A percentile compares a stretch with the other conserved stretches of the same genome.
Conservation (phyloP, 345 rosid genomes). For the Erodium maritimum region DNA sequence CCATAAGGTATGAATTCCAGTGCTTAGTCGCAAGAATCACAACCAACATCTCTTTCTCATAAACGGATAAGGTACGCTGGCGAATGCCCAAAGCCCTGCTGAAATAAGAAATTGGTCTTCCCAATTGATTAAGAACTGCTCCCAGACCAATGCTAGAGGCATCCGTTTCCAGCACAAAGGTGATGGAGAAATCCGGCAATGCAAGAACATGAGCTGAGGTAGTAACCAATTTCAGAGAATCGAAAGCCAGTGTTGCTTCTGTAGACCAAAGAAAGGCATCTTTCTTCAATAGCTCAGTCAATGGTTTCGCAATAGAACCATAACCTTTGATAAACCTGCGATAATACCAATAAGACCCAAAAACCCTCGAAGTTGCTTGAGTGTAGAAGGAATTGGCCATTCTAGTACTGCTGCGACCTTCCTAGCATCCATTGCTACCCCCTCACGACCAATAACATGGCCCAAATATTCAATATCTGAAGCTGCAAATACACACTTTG, state of each 20-base stretch:
- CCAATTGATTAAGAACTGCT: neutral
- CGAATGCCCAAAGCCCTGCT: neutral
- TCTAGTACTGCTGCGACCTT: neutral
- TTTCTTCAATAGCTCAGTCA: too few species aligned
- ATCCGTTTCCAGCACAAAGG: too few species aligned
- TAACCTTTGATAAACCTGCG: too few species aligned
- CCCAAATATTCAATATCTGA: too few species aligned
- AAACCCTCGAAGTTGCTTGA: neutral
- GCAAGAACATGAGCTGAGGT: neutral
- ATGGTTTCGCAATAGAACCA: too few species aligned
- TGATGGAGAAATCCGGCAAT: neutral
- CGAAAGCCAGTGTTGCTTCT: neutral
- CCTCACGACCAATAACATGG: too few species aligned
- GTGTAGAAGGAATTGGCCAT: neutral
- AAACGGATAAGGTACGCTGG: neutral
- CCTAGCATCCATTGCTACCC: neutral
- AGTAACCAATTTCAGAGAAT: neutral
- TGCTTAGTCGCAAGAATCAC: too few species aligned
- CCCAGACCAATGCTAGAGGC: too few species aligned
- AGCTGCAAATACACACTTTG: too few species aligned
- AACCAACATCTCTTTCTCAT: too few species aligned
- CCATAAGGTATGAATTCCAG: too few species aligned
- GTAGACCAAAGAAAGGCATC: neutral
- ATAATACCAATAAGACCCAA: neutral
- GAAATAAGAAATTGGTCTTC: neutral